phyloP scores from a whole-genome alignment of 1,284 basidiomycete species.

The Porphyrellus sp. region DNA sequence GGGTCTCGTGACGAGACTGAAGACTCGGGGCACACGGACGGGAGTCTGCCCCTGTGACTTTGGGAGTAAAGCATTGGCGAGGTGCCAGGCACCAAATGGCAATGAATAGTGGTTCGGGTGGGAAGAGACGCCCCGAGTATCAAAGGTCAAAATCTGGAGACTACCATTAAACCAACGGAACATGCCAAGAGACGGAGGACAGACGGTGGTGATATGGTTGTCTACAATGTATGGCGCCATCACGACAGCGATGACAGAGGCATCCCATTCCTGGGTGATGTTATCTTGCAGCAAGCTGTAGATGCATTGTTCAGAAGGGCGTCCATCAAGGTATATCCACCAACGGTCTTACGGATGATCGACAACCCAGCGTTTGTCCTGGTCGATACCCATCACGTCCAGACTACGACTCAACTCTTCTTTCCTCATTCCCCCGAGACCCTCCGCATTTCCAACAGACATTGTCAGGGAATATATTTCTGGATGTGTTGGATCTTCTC shows the following conservation, averaged over 20 bases:
- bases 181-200: constrained; percentile 26
- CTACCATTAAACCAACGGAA: constrained; percentile 1
- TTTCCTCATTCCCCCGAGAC: constrained; percentile 63
- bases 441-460: constrained; percentile 76
- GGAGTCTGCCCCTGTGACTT: constrained; percentile 13
- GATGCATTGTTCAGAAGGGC: constrained; percentile 11
- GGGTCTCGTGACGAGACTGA: constrained; percentile 59
- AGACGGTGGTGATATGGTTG: constrained; percentile 63
- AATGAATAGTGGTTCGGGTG: constrained; percentile 91
- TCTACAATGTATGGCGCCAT: constrained; percentile 57
- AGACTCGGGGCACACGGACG: constrained; percentile 44
- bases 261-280: constrained; percentile 67
- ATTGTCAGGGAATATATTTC: constrained; percentile 57
- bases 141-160: constrained; percentile 86
- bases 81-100: constrained; percentile 49
- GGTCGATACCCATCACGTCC: constrained; percentile 64
- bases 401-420: constrained; percentile 71
- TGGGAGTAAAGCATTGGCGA: constrained; percentile 36
- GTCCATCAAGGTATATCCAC: neutral
- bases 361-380: constrained; percentile 55
- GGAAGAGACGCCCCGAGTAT: constrained; percentile 73
- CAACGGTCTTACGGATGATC: constrained; percentile 60
- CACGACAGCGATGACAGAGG: constrained; percentile 56
- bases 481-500: constrained; percentile 13
- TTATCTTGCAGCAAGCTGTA: constrained; percentile 75